Conservation (phyloP, 1,284 basidiomycete species). For the Malassezia sp. region DNA sequence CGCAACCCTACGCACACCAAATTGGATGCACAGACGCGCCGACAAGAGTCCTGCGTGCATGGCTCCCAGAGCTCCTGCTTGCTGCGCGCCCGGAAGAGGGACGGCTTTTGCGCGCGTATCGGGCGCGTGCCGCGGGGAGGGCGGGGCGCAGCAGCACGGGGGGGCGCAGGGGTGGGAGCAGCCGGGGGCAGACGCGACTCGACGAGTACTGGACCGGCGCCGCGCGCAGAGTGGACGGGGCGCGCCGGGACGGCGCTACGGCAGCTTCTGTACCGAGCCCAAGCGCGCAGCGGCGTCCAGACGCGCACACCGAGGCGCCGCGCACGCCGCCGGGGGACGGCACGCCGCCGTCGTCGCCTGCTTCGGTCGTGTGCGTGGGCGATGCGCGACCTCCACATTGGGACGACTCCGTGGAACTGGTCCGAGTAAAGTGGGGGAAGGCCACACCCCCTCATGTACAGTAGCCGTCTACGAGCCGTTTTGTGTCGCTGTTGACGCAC, state of each 20-base stretch:
- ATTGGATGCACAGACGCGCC: background rate
- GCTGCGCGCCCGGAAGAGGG: background rate
- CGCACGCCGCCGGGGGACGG: no score
- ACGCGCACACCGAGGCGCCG: no score
- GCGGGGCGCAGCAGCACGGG: background rate
- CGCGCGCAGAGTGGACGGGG: no score
- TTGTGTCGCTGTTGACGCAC: no score
- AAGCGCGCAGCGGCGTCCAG: no score
- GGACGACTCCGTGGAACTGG: background rate
- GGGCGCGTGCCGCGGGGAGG: no score
- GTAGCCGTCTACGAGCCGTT: background rate
- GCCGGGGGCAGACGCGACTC: background rate
- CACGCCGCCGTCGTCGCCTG: no score
- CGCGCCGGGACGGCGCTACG: no score
- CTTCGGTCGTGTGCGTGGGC: no score
- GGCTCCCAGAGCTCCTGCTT: conserved; percentile 3
- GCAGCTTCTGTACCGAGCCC: no score
- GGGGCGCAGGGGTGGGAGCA: background rate
- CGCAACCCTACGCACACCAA: background rate
- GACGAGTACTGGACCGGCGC: no score
- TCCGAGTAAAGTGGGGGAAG: background rate
- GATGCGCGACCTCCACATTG: no score
- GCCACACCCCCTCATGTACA: background rate
- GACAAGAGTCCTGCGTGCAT: background rate
- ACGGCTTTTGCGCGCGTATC: background rate